phyloP scores from a whole-genome alignment of 306 rosid species.

The Nissolia schottii region DNA sequence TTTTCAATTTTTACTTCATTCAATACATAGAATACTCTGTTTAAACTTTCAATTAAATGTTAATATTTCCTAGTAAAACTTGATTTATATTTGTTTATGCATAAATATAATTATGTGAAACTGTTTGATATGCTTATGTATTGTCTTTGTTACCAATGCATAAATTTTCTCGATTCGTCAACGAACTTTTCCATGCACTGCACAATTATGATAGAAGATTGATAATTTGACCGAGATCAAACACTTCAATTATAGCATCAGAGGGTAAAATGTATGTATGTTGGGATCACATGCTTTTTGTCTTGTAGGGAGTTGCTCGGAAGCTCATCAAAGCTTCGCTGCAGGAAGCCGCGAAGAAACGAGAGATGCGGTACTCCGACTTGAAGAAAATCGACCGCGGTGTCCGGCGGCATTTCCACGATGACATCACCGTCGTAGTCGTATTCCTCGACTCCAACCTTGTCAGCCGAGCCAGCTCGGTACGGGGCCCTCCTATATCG shows the following conservation, averaged over 20 bases:
- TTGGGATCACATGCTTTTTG: conserved; percentile 10
- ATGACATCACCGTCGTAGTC: conserved; percentile 78
- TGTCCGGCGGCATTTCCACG: conserved; percentile 90
- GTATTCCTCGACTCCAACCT: conserved; percentile 74
- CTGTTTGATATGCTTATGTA: no score
- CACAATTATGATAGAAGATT: neutral
- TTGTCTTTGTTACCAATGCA: no score
- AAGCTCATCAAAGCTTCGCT: conserved; percentile 72
- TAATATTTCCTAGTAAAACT: no score
- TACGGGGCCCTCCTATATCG: conserved; percentile 50
- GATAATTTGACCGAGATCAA: neutral
- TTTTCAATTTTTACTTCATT: no score
- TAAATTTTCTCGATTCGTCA: no score
- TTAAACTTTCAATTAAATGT: no score
- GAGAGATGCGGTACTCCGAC: conserved; percentile 95
- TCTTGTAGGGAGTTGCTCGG: conserved; percentile 79
- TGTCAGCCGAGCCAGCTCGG: conserved; percentile 67
- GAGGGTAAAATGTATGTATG: neutral
- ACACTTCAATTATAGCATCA: neutral
- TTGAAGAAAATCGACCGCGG: conserved; percentile 85
- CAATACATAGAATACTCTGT: no score
- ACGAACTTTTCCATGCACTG: no score
- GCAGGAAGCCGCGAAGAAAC: conserved; percentile 86
- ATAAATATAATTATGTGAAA: no score
- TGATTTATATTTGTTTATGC: no score